These are phyloP conservation scores for Candida gorgasii DNA, from an alignment of 805 yeast genomes.

Conservation along the genomic window DNA sequence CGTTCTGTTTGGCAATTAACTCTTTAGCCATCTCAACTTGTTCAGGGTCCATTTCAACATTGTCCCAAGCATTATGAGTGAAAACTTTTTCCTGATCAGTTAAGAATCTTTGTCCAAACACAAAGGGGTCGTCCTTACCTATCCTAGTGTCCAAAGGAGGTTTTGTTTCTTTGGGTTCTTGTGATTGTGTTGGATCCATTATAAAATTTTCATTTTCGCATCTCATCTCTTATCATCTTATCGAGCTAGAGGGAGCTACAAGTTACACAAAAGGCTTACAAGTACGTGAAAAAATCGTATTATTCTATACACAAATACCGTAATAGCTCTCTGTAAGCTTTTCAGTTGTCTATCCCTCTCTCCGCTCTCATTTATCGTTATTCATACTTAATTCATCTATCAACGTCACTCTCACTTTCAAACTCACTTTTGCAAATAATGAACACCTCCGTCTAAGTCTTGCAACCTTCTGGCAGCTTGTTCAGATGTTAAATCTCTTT, in stretches of 20 bases:
- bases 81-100: conserved; percentile 79
- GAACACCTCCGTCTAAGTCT: conserved; percentile 40
- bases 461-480: conserved; percentile 60
- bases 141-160: conserved; percentile 38
- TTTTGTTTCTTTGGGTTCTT: conserved; percentile 8
- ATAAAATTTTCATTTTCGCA: conserved; percentile 9
- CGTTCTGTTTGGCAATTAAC: conserved; percentile 72
- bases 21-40: conserved; percentile 74
- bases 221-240: conserved; percentile 3
- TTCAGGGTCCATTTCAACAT: conserved; percentile 96
- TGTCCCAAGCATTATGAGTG: conserved; percentile 95
- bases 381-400: too few species aligned
- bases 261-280: too few species aligned
- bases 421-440: conserved; percentile 26
- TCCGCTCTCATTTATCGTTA: too few species aligned
- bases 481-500: conserved; percentile 67
- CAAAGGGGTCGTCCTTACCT: conserved; percentile 87
- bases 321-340: too few species aligned
- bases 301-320: too few species aligned
- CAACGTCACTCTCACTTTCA: too few species aligned
- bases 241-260: too few species aligned
- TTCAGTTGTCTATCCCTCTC: too few species aligned
- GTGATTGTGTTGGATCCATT: not conserved
- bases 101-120: conserved; percentile 84
- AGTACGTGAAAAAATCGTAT: too few species aligned